These are phyloP conservation scores for Eimeria nieschulzi DNA, from an alignment of 169 alveolate species.

Conservation along the genomic window DNA sequence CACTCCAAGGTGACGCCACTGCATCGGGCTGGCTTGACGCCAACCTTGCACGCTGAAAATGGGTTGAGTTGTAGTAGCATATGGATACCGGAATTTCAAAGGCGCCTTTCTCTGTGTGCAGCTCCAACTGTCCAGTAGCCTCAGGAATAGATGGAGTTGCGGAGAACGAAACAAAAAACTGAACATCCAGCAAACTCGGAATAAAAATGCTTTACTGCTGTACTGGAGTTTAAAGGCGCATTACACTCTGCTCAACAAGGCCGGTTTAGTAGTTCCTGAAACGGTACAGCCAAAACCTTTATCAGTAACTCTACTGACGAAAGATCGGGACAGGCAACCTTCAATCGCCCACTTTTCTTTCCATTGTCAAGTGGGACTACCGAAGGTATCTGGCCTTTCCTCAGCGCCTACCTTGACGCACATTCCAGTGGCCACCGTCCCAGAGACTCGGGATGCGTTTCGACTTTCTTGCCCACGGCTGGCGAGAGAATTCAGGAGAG, in stretches of 20 bases:
- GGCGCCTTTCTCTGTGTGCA: conserved; percentile 55
- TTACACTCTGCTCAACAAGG: too few relatives aligned
- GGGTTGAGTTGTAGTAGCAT: too few relatives aligned
- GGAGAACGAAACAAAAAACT: conserved; percentile 34
- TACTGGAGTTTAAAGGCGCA: neutral
- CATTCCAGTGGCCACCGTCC: conserved; percentile 54
- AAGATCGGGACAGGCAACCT: too few relatives aligned
- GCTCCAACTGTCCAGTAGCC: conserved; percentile 33
- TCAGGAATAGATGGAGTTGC: conserved; percentile 29
- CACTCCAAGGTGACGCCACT: too few relatives aligned
- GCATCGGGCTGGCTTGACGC: too few relatives aligned
- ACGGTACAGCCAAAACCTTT: too few relatives aligned
- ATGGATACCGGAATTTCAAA: conserved; percentile 42
- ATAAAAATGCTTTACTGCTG: neutral
- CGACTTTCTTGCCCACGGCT: neutral
- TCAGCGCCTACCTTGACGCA: conserved; percentile 42
- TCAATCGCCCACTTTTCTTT: too few relatives aligned
- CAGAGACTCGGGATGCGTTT: conserved; percentile 6
- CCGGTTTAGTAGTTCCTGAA: too few relatives aligned
- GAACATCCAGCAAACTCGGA: neutral
- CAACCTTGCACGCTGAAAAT: too few relatives aligned
- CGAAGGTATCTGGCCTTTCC: too few relatives aligned
- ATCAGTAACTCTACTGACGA: too few relatives aligned
- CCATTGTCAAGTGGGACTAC: too few relatives aligned
- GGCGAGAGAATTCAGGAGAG: neutral